Base-by-base conservation (phyloP, 2,329 filamentous ascomycete species). In the Zymoseptoria ardabiliae region DNA sequence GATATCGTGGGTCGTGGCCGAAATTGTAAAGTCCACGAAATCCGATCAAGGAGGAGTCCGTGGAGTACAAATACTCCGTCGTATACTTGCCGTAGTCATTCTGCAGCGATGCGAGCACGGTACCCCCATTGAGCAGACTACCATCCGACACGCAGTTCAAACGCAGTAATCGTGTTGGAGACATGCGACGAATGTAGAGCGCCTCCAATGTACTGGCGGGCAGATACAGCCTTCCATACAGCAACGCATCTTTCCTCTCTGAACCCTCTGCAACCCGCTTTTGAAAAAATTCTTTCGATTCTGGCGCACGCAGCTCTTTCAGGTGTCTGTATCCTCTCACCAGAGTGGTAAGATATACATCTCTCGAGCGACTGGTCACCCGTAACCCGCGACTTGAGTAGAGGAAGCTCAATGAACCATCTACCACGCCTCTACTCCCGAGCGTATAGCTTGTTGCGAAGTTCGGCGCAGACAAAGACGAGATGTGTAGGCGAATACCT, bases 361-460 rank as follows among this genome's bases (percentile, higher is more conserved):
- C 78, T 53, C 87, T 85, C 67, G 90, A 96, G 74, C 85, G 83
- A 74, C 80, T 91, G 64, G 77, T 76, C 20, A 86, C 80, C 48
- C 80, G 77, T 58, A 97, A 82, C 11, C 91, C 86, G 8, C 94
- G 81, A 2, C 91, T 96, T 54, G 91, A 95, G 78, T 96, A 97
- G 57, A 99, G 84, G 76, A 97, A 99, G 13, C 92, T 96, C 59
- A 99, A 84, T n/a, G 91, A 96, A 72, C 94, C 94, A 77, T 97
- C 93, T 55, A 99, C 92, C 41, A 96, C 82, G 61, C 93, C 94
- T 17, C 95, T 83, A 50, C 88, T 95, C 61, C 91, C 91, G 51
- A 99, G 84, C 50, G 90, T 89, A 75, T 99, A 99, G 45, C 91
- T 93, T 17, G 92, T 96, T 22, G 92, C 93, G 69, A 97, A 97